phyloP scores from a whole-genome alignment of 2,329 filamentous ascomycete genomes.

The Phaeosphaeriaceae sp. region DNA sequence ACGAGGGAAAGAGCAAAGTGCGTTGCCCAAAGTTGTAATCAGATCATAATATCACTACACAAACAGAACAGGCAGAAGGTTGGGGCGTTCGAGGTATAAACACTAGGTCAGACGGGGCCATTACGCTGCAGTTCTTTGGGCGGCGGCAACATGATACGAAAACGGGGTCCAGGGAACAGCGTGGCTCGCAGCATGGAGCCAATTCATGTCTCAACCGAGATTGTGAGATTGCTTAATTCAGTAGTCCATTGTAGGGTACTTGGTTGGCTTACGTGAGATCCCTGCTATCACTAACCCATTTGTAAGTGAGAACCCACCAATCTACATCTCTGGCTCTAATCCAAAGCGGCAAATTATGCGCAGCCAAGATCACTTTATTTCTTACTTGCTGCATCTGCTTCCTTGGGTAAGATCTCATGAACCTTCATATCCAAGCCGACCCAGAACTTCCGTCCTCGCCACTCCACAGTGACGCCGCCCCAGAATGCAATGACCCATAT shows the following conservation, averaged over 20 bases:
- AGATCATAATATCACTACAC: too few relatives aligned
- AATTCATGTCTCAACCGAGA: neutral
- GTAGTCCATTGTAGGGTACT: neutral
- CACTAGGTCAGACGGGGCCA: too few relatives aligned
- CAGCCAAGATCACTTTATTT: neutral
- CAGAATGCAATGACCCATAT: conserved; percentile 91
- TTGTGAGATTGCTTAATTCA: neutral
- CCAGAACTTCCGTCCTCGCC: conserved; percentile 83
- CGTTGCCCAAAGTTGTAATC: too few relatives aligned
- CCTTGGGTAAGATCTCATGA: conserved; percentile 56
- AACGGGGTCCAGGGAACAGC: too few relatives aligned
- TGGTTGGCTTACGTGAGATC: neutral
- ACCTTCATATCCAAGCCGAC: conserved; percentile 88
- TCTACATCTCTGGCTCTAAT: neutral
- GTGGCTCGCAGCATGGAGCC: neutral
- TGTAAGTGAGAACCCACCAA: neutral
- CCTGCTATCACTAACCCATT: neutral
- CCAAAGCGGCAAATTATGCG: neutral
- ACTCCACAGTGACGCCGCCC: conserved; percentile 85
- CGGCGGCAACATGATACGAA: too few relatives aligned
- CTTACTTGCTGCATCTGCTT: neutral
- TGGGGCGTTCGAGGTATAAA: too few relatives aligned
- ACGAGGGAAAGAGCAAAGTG: neutral
- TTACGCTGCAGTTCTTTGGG: too few relatives aligned
- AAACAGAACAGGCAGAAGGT: too few relatives aligned